Conservation (phyloP, 129 eudicot genomes). For the Solidago caesia region DNA sequence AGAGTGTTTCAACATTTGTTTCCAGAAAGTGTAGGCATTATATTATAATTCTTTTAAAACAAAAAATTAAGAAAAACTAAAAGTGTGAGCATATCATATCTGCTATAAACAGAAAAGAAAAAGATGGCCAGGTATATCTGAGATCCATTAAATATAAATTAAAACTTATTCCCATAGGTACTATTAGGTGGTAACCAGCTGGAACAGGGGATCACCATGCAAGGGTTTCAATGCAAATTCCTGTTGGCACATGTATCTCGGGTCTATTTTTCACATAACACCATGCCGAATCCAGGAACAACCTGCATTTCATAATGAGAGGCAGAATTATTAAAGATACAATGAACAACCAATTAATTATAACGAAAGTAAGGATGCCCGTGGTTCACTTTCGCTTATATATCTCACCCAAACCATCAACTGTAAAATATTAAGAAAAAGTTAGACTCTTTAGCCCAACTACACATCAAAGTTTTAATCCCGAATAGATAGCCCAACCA, state of each 20-base stretch:
- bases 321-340: too few relatives aligned
- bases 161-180: not conserved
- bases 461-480: too few relatives aligned
- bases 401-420: too few relatives aligned
- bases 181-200: slow-evolving; percentile 51
- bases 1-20: not conserved
- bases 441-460: too few relatives aligned
- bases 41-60: not conserved
- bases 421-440: too few relatives aligned
- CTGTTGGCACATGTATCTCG: slow-evolving; percentile 90
- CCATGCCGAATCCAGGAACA: slow-evolving; percentile 96
- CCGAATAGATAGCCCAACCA: too few relatives aligned
- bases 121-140: slow-evolving; percentile 9
- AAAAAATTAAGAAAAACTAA: not conserved
- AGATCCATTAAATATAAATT: not conserved
- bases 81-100: slow-evolving; percentile 35
- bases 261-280: slow-evolving; percentile 86
- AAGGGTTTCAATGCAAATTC: slow-evolving; percentile 89
- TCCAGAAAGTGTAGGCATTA: not conserved
- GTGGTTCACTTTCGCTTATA: too few relatives aligned
- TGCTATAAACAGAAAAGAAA: not conserved
- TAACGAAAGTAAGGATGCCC: too few relatives aligned
- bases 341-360: too few relatives aligned
- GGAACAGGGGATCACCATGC: slow-evolving; percentile 86
- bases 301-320: slow-evolving; percentile 44